phyloP scores from a whole-genome alignment of 163 green algal genomes.

The Trebouxiophyceae sp. region DNA sequence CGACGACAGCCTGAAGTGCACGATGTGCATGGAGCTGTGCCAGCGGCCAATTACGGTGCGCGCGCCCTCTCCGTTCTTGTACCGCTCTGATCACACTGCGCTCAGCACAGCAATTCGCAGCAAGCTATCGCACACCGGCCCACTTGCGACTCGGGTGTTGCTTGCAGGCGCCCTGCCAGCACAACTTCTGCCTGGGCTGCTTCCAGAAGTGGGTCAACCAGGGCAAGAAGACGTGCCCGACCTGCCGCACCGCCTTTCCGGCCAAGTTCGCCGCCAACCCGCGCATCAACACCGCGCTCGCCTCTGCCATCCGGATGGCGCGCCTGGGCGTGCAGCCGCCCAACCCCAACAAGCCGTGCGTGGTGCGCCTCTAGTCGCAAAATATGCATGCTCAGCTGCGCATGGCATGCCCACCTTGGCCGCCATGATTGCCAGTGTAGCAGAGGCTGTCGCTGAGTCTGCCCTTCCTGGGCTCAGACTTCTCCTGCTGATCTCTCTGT shows the following conservation, averaged over 20 bases:
- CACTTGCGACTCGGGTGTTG: too few relatives aligned
- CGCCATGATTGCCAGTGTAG: too few relatives aligned
- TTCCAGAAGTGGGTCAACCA: slow-evolving; percentile 68
- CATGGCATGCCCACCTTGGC: too few relatives aligned
- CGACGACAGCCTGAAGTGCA: slow-evolving; percentile 82
- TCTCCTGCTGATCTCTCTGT: too few relatives aligned
- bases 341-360: slow-evolving; percentile 15
- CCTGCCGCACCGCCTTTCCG: slow-evolving; percentile 66
- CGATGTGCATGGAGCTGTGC: slow-evolving; percentile 80
- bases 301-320: slow-evolving; percentile 68
- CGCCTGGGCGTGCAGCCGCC: slow-evolving; percentile 41
- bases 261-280: slow-evolving; percentile 67
- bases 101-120: neutral
- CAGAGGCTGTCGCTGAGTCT: too few relatives aligned
- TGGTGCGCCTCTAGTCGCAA: too few relatives aligned
- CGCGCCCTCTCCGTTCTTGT: neutral
- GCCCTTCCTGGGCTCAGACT: too few relatives aligned
- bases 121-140: too few relatives aligned
- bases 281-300: slow-evolving; percentile 84
- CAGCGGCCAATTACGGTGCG: slow-evolving; percentile 76
- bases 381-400: too few relatives aligned
- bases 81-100: neutral
- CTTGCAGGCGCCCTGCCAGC: slow-evolving; percentile 88
- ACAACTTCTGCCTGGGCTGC: slow-evolving; percentile 95
- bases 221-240: slow-evolving; percentile 80